These are phyloP conservation scores for Candida multigemmis DNA, from an alignment of 805 yeast genomes.

Conservation along the genomic window DNA sequence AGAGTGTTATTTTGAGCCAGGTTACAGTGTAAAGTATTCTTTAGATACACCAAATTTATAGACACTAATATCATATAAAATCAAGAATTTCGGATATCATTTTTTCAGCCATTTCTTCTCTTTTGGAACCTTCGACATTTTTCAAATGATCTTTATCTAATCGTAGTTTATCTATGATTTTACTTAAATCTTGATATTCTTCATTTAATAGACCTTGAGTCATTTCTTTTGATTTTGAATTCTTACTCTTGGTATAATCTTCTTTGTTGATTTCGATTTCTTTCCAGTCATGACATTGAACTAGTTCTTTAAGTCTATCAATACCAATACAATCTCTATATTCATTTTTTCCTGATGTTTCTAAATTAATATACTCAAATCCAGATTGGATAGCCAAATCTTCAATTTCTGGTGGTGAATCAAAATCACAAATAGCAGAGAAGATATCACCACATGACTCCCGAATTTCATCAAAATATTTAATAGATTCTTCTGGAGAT, in stretches of 20 bases:
- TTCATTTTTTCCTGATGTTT: slow-evolving; percentile 27
- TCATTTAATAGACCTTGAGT: slow-evolving; percentile 11
- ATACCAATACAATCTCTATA: slow-evolving; percentile 34
- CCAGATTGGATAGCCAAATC: slow-evolving; percentile 29
- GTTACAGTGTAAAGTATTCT: slow-evolving; percentile 27
- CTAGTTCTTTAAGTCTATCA: slow-evolving; percentile 33
- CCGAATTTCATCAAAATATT: slow-evolving; percentile 3
- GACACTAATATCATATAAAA: slow-evolving; percentile 15
- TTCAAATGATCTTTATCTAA: slow-evolving; percentile 23
- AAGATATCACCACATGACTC: slow-evolving; percentile 7
- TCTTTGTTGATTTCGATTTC: slow-evolving; percentile 7
- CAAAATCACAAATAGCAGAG: too few relatives aligned
- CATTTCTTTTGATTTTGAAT: too few relatives aligned
- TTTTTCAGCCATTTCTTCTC: slow-evolving; percentile 20
- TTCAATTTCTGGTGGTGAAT: slow-evolving; percentile 29
- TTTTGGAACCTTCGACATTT: slow-evolving; percentile 14
- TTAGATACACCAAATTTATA: slow-evolving; percentile 7
- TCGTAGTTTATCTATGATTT: slow-evolving; percentile 20
- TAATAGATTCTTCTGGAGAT: slow-evolving; percentile 2
- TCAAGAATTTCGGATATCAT: slow-evolving; percentile 31
- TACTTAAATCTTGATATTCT: slow-evolving; percentile 21
- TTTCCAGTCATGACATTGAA: slow-evolving; percentile 44
- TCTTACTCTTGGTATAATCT: slow-evolving; percentile 8
- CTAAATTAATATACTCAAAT: slow-evolving; percentile 31
- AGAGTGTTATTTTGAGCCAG: slow-evolving; percentile 65